Evolutionary conservation across 1,139 yeast species (phyloP), one percentile per base, ranked within the genome.

Genomic region (Citeromyces hawaiiensis): DNA sequence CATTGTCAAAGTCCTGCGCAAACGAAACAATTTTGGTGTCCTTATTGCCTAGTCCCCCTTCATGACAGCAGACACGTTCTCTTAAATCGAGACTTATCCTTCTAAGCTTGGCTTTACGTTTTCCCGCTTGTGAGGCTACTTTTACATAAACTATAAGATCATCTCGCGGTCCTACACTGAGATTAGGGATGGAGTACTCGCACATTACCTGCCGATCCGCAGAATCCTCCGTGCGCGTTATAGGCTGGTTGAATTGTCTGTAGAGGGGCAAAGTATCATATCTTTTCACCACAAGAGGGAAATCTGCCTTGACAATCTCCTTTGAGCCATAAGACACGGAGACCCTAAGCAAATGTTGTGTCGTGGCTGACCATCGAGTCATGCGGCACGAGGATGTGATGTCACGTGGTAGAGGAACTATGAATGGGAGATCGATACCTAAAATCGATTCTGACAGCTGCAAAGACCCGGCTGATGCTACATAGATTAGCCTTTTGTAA

Each of bases 361-460:
- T 35, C 10, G 13, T 35, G 23, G 18, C 27, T 14, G 15, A 11
- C 40, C 27, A 35, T n/a, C 17, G 32, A 35, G 16, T 30, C 35
- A 61, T 57, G 33, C 51, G 59, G 31, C 60, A 56, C 2, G 68
- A 63, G 19, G 77, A 66, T 7, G 66, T 59, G 4, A 75, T 61
- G 42, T 73, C 75, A 41, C 64, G 66, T 1, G 76, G 77, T n/a
- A 78, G 53, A 0, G 77, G 77, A 29, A 78, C 65, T 9, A 77
- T 57, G 35, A 78, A 55, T 0, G 85, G 85, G 4, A 78, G 53
- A 47, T 77, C 83, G 27, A 76, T 50, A 0, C 79, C 83, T 7
- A 76, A 48, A 19, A 71, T 48, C 32, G 39, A 37, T 9, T 25
- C 34, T 5, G 23, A 25, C 32, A 27, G n/a, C 14, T 17, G 25